phyloP scores from a whole-genome alignment of 176 grass and related monocot species.

The Tillandsia leiboldiana region DNA sequence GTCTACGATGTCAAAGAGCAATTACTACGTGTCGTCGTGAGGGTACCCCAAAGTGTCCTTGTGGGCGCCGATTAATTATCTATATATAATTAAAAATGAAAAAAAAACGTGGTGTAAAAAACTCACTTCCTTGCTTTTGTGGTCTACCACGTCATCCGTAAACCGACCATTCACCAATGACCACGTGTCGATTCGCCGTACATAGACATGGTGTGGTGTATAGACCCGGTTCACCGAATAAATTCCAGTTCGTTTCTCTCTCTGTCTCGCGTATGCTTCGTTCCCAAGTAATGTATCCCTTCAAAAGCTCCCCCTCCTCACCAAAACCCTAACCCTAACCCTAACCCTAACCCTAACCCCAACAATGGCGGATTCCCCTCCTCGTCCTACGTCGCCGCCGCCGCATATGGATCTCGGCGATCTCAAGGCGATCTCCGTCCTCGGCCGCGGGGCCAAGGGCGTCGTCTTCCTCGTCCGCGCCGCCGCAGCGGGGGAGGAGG shows the following conservation, averaged over 20 bases:
- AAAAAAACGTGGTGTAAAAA: too few relatives aligned
- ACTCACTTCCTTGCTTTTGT: too few relatives aligned
- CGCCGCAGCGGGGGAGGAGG: not conserved
- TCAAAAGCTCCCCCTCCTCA: not conserved
- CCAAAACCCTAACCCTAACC: not conserved
- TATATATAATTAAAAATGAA: too few relatives aligned
- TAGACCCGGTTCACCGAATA: too few relatives aligned
- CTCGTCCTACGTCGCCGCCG: not conserved
- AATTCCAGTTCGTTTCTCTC: not conserved
- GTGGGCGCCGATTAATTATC: too few relatives aligned
- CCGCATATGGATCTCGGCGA: constrained; percentile 43
- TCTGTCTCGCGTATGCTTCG: not conserved
- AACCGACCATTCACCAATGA: too few relatives aligned
- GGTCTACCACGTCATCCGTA: too few relatives aligned
- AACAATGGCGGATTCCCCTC: constrained; percentile 5
- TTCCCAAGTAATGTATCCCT: not conserved
- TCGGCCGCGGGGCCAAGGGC: constrained; percentile 91
- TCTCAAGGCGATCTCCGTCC: constrained; percentile 59
- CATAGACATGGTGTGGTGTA: too few relatives aligned
- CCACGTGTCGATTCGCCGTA: too few relatives aligned
- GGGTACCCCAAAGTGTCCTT: too few relatives aligned
- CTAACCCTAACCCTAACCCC: not conserved
- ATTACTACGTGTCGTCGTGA: too few relatives aligned
- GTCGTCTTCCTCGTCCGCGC: constrained; percentile 74
- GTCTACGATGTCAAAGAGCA: too few relatives aligned